Conservation (phyloP, 2,329 filamentous ascomycete species). For the Penicillium sp. region DNA sequence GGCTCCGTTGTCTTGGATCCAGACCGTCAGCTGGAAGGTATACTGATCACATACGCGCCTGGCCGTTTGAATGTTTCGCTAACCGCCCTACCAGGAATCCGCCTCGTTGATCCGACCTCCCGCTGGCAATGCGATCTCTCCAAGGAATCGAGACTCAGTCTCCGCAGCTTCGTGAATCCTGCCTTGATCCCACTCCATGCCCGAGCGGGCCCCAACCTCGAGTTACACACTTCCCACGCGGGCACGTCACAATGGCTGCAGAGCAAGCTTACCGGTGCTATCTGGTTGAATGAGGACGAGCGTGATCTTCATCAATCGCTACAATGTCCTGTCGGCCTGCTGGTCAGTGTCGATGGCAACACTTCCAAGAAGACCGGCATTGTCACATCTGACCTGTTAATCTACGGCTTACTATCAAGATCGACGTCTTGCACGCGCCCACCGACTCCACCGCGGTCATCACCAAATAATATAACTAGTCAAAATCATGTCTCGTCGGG, state of each 20-base stretch:
- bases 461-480: constrained; percentile 22
- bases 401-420: constrained; percentile 37
- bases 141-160: constrained; percentile 29
- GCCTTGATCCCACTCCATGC: constrained; percentile 38
- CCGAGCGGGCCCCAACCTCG: constrained; percentile 37
- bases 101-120: constrained; percentile 31
- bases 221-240: constrained; percentile 33
- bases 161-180: constrained; percentile 38
- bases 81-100: constrained; percentile 27
- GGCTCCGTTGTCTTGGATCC: constrained; percentile 29
- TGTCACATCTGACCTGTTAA: constrained; percentile 33
- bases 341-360: constrained; percentile 29
- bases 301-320: constrained; percentile 25
- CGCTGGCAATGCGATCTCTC: constrained; percentile 31
- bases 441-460: constrained; percentile 35
- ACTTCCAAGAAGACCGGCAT: constrained; percentile 15
- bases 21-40: constrained; percentile 30
- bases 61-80: constrained; percentile 7
- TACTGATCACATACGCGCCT: constrained; percentile 9
- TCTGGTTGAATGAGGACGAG: constrained; percentile 34
- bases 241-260: constrained; percentile 38
- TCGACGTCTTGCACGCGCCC: constrained; percentile 25
- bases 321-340: constrained; percentile 38
- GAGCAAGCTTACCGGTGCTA: constrained; percentile 30
- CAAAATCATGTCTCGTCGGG: constrained; percentile 7